Conservation (phyloP, 352 stramenopile genomes). For the Phytophthora uliginosa region DNA sequence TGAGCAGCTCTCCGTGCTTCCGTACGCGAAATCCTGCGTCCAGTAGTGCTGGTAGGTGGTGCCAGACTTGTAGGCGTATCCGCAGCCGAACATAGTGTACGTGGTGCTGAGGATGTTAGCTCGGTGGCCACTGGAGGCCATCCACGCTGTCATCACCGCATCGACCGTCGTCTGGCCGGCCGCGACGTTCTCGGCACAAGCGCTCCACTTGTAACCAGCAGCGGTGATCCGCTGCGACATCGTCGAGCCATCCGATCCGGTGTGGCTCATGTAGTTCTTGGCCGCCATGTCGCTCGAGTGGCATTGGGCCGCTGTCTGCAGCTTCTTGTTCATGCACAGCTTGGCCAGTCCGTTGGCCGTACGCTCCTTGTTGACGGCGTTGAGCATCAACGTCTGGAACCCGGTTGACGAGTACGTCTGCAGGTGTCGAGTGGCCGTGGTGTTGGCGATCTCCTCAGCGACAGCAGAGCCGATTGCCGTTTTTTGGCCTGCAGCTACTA, state of each 20-base stretch:
- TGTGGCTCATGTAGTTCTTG: slow-evolving; percentile 57
- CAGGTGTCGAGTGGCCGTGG: slow-evolving; percentile 20
- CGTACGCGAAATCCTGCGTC: slow-evolving; percentile 51
- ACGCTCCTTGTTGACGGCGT: slow-evolving; percentile 52
- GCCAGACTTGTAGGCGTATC: slow-evolving; percentile 31
- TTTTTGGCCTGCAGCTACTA: background rate
- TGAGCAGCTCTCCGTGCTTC: slow-evolving; percentile 25
- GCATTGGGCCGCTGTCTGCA: slow-evolving; percentile 16
- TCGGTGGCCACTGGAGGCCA: slow-evolving; percentile 48
- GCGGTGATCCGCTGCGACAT: slow-evolving; percentile 41
- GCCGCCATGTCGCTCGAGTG: slow-evolving; percentile 40
- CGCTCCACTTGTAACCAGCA: slow-evolving; percentile 51
- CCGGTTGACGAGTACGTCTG: slow-evolving; percentile 38
- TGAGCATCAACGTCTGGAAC: slow-evolving; percentile 43
- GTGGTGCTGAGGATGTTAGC: slow-evolving; percentile 42
- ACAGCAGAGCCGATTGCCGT: slow-evolving; percentile 10
- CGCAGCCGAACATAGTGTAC: slow-evolving; percentile 32
- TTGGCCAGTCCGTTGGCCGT: slow-evolving; percentile 35
- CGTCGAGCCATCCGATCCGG: slow-evolving; percentile 40
- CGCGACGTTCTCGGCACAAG: slow-evolving; percentile 55
- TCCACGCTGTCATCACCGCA: slow-evolving; percentile 55
- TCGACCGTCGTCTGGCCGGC: slow-evolving; percentile 44
- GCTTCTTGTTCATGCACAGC: slow-evolving; percentile 46
- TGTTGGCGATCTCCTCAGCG: slow-evolving; percentile 10
- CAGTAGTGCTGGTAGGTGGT: slow-evolving; percentile 54